Evolutionary conservation across 768 basidiomycete species (phyloP).

Genomic region (Chalciporus chontae): DNA sequence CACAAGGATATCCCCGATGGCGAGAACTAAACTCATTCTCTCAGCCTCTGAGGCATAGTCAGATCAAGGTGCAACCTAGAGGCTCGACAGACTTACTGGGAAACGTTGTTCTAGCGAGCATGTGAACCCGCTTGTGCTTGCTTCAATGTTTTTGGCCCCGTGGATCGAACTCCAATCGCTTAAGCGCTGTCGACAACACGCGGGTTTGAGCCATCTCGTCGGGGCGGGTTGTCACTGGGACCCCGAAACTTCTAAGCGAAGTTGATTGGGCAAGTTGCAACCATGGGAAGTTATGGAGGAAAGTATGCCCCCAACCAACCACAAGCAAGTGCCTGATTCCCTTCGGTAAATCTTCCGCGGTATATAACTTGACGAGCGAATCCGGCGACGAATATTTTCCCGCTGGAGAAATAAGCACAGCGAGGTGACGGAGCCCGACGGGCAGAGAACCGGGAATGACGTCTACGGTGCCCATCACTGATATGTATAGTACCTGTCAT

Average conservation of each 20-base stretch:
- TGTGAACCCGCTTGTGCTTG: not conserved
- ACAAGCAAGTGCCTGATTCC: no score
- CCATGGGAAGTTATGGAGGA: not conserved
- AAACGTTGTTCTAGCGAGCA: no score
- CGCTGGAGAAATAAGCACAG: no score
- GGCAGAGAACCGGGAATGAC: no score
- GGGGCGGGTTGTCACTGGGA: not conserved
- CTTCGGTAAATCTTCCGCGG: not conserved
- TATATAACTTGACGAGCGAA: not conserved
- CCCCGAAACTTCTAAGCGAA: not conserved
- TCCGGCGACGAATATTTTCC: no score
- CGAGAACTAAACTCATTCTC: not conserved
- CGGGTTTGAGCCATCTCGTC: not conserved
- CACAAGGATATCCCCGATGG: not conserved
- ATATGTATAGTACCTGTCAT: no score
- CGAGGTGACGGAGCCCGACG: no score
- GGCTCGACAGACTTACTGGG: no score
- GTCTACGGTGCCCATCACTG: no score
- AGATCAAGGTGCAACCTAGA: no score
- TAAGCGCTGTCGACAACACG: not conserved
- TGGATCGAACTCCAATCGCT: not conserved
- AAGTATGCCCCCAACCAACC: no score
- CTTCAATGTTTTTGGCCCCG: not conserved
- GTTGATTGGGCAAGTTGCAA: not conserved
- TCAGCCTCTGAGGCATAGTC: not conserved